A percentile compares a stretch with the other conserved stretches of the same genome.
phyloP scores from a whole-genome alignment of 768 basidiomycete species.

The Psilocybe subaeruginosa region DNA sequence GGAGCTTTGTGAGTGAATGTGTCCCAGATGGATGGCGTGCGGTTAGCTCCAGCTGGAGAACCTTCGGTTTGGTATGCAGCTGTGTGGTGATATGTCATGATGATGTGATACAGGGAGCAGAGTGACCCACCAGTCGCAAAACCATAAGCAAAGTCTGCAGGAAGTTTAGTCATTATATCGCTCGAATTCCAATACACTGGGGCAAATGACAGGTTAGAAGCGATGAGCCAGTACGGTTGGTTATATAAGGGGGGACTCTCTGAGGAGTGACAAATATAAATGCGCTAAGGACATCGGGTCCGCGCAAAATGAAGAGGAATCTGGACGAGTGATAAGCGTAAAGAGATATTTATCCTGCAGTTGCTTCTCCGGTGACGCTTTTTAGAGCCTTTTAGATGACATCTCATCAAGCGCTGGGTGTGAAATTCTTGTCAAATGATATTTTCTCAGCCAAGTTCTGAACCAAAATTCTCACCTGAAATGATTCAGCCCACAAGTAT shows the following conservation, averaged over 20 bases:
- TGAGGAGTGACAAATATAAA: neutral
- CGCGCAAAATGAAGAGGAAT: neutral
- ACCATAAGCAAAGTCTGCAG: neutral
- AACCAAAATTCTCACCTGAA: no score
- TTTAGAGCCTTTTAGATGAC: no score
- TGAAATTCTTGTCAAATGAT: no score
- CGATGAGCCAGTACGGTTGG: no score
- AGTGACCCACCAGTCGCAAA: neutral
- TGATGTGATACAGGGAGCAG: neutral
- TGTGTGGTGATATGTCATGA: slow-evolving; percentile 9
- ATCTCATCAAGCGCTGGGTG: neutral
- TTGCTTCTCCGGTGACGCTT: neutral
- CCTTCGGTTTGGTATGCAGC: slow-evolving; percentile 83
- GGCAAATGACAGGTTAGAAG: no score
- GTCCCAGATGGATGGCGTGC: slow-evolving; percentile 75
- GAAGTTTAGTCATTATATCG: neutral
- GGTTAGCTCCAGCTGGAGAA: slow-evolving; percentile 52
- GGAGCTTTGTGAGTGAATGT: slow-evolving; percentile 55
- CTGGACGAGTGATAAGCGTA: neutral
- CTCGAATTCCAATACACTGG: no score
- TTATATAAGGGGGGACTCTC: neutral
- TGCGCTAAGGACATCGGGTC: no score
- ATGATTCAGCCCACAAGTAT: no score
- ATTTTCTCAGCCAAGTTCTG: no score
- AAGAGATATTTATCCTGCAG: neutral